Conservation (phyloP, 306 rosid species). For the Trifolium dubium region DNA sequence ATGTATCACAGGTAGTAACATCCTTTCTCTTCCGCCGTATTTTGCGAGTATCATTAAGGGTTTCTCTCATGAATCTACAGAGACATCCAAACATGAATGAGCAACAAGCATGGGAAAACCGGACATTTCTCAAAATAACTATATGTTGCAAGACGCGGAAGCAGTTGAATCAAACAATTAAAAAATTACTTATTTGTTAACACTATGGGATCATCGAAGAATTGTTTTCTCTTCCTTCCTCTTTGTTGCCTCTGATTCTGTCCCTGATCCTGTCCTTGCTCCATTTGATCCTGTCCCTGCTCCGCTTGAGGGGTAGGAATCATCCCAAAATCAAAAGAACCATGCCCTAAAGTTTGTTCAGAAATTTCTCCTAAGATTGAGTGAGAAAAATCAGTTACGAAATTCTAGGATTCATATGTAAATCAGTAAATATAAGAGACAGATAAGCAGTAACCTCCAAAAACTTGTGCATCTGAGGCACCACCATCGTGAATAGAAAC, state of each 20-base stretch:
- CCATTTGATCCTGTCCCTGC: too few relatives aligned
- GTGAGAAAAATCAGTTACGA: constrained; percentile 4
- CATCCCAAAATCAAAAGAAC: constrained; percentile 40
- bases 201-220: constrained; percentile 70
- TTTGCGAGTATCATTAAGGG: constrained; percentile 57
- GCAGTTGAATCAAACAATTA: constrained; percentile 19
- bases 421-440: constrained; percentile 1
- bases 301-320: constrained; percentile 53
- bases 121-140: constrained; percentile 9
- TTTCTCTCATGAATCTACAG: constrained; percentile 68
- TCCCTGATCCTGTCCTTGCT: not conserved
- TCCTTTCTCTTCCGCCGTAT: constrained; percentile 58
- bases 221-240: constrained; percentile 74
- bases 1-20: constrained; percentile 55
- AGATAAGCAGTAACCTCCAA: constrained; percentile 47
- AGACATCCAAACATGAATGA: constrained; percentile 44
- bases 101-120: constrained; percentile 25
- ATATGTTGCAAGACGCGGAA: constrained; percentile 35
- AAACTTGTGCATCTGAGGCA: constrained; percentile 35
- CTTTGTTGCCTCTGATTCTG: constrained; percentile 39
- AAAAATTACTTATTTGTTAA: constrained; percentile 64
- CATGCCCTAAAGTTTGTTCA: constrained; percentile 42
- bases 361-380: not conserved
- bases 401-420: constrained; percentile 18
- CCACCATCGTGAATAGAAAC: constrained; percentile 50